Conservation (phyloP, 2,329 filamentous ascomycete species). For the Paracorniculantispora psalliotae region DNA sequence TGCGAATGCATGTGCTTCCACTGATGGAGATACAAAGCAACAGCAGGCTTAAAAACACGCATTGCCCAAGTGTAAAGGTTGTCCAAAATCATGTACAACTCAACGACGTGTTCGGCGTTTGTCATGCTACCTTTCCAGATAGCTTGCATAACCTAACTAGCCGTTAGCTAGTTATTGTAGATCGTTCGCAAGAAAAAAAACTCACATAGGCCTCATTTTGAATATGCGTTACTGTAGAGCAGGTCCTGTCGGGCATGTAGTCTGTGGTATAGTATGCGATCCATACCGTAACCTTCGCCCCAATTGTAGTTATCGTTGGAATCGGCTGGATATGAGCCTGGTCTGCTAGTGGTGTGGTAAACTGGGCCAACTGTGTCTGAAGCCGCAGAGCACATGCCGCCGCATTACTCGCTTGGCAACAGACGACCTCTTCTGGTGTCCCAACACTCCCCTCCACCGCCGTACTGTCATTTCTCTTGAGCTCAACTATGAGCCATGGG, state of each 20-base stretch:
- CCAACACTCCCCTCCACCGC: too few relatives aligned
- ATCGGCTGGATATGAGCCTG: constrained; percentile 17
- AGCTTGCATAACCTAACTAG: constrained; percentile 16
- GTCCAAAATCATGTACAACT: constrained; percentile 19
- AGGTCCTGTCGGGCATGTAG: too few relatives aligned
- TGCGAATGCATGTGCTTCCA: constrained; percentile 13
- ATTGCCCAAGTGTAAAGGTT: constrained; percentile 21
- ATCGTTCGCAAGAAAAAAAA: neutral
- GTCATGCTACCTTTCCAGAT: constrained; percentile 19
- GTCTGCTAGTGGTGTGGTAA: constrained; percentile 8
- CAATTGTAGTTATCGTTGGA: constrained; percentile 17
- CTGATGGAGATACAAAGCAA: constrained; percentile 18
- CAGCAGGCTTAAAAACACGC: constrained; percentile 16
- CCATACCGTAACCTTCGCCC: constrained; percentile 17
- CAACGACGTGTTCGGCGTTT: constrained; percentile 9
- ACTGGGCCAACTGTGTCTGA: constrained; percentile 7
- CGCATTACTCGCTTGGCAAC: constrained; percentile 17
- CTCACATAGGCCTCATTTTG: constrained; percentile 13
- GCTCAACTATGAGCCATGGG: constrained; percentile 20
- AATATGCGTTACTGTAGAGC: neutral
- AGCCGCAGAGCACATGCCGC: constrained; percentile 17
- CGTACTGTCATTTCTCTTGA: too few relatives aligned
- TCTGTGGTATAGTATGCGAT: constrained; percentile 15
- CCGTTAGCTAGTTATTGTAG: neutral
- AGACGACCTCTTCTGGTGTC: neutral